These are phyloP conservation scores for Stylosanthes scabra DNA, from an alignment of 331 rosid species.

Conservation along the genomic window DNA sequence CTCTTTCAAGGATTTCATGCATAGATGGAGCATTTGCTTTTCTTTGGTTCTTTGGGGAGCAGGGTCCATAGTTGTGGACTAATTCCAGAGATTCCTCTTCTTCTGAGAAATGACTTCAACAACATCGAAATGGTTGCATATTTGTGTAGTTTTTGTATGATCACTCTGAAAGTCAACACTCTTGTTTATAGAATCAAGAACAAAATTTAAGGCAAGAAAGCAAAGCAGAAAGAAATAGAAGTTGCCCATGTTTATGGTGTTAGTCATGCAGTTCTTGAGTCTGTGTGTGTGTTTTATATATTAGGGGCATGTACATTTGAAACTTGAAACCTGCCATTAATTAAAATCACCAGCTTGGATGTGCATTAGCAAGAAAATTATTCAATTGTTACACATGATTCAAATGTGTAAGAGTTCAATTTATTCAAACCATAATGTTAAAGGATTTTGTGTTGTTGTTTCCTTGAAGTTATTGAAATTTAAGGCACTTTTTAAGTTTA, in stretches of 20 bases:
- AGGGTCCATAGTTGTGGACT: background rate
- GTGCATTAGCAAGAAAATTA: no score
- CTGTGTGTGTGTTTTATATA: no score
- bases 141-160: background rate
- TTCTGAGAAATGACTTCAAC: background rate
- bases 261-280: background rate
- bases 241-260: background rate
- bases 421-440: no score
- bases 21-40: background rate
- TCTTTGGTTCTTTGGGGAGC: background rate
- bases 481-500: no score
- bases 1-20: background rate
- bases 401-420: no score
- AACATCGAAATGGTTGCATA: background rate
- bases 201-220: background rate
- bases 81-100: background rate
- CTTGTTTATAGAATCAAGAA: background rate
- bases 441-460: no score
- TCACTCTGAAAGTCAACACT: slow-evolving; percentile 2
- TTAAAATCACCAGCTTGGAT: no score
- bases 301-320: no score
- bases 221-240: background rate
- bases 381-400: no score
- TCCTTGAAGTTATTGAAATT: no score
- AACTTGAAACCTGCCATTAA: no score